phyloP scores from a whole-genome alignment of 23 red algal species.

The Agarophyton chilense region DNA sequence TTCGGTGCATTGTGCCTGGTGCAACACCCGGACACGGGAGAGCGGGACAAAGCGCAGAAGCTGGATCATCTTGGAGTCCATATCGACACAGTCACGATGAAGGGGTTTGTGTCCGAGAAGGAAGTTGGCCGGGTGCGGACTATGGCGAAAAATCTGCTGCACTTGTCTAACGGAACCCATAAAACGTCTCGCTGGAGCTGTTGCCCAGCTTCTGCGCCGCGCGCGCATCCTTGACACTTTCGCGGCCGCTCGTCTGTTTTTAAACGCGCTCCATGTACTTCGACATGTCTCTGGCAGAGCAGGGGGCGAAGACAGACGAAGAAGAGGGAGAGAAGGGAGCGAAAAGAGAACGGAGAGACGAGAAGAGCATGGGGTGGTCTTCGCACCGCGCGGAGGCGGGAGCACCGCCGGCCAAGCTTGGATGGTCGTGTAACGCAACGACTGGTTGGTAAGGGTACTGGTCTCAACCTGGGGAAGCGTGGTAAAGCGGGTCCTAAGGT shows the following conservation, averaged over 20 bases:
- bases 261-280: slow-evolving; percentile 20
- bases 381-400: too few species aligned
- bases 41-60: background rate
- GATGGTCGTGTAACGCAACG: too few species aligned
- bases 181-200: background rate
- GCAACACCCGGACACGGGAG: background rate
- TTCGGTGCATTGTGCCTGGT: background rate
- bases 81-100: background rate
- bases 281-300: slow-evolving; percentile 9
- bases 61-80: slow-evolving; percentile 30
- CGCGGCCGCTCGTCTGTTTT: background rate
- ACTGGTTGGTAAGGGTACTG: too few species aligned
- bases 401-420: too few species aligned
- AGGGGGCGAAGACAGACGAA: too few species aligned
- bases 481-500: too few species aligned
- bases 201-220: background rate
- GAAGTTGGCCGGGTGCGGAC: background rate
- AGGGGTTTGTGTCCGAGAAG: background rate
- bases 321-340: too few species aligned
- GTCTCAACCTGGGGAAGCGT: too few species aligned
- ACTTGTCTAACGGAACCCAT: background rate
- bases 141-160: background rate
- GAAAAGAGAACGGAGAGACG: too few species aligned
- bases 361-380: too few species aligned
- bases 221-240: background rate